Conservation (phyloP, 228 moss, liverwort and hornwort genomes). For the Sphagnum fallax region DNA sequence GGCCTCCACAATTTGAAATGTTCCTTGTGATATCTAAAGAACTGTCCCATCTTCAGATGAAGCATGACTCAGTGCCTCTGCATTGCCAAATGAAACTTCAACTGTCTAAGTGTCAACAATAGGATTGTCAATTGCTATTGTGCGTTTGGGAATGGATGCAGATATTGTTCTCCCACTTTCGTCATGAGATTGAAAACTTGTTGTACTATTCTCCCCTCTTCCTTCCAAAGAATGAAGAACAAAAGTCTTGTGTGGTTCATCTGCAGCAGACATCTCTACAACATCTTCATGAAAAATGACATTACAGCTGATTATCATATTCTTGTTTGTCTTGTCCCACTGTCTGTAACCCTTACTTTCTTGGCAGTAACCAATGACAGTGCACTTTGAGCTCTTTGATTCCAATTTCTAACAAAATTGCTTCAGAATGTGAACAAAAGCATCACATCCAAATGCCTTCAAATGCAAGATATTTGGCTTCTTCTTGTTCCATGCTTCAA, state of each 20-base stretch:
- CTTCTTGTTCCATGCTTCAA: background rate
- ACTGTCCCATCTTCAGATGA: background rate
- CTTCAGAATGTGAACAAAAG: background rate
- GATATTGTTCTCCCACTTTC: background rate
- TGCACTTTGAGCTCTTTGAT: background rate
- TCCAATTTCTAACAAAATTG: background rate
- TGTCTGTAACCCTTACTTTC: background rate
- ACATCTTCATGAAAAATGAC: background rate
- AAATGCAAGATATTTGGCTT: constrained; percentile 1
- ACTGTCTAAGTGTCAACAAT: background rate
- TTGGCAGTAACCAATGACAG: background rate
- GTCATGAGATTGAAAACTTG: background rate
- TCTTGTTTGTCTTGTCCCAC: background rate
- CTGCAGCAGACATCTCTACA: background rate
- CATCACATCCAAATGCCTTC: background rate
- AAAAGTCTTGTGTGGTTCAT: background rate
- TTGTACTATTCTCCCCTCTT: background rate
- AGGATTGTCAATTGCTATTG: background rate
- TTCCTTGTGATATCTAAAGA: background rate
- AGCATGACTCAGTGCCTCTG: background rate
- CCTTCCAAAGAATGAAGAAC: background rate
- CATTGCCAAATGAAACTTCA: background rate
- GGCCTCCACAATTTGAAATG: background rate
- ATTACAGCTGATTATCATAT: background rate
- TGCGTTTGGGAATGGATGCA: background rate